Conservation (phyloP, 1,284 basidiomycete species). For the Irpex sp. region DNA sequence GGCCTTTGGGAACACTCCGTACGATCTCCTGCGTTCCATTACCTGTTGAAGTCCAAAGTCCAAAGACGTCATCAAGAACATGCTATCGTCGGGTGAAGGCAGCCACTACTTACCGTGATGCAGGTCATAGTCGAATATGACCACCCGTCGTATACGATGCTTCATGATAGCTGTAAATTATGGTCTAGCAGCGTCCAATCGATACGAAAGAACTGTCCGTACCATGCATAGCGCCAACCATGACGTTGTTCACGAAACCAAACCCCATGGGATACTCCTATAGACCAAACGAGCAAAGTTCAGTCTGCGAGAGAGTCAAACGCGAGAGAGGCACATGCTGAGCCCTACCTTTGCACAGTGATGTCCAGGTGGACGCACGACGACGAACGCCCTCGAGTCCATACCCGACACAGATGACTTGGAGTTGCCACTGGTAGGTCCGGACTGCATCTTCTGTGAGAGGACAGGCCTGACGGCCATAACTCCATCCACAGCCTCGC, state of each 20-base stretch:
- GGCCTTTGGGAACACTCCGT: conserved; percentile 91
- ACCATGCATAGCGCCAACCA: conserved; percentile 90
- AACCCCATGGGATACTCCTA: conserved; percentile 81
- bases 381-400: conserved; percentile 68
- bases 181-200: background rate
- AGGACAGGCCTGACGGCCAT: conserved; percentile 18
- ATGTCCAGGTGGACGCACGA: conserved; percentile 86
- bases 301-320: background rate
- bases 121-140: conserved; percentile 92
- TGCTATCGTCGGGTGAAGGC: background rate
- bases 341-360: conserved; percentile 70
- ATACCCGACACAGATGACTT: background rate
- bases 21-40: conserved; percentile 92
- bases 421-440: background rate
- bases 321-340: no score
- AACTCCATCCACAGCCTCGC: conserved; percentile 78
- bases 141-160: conserved; percentile 79
- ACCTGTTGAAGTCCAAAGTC: conserved; percentile 38
- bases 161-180: conserved; percentile 54
- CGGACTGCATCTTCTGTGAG: background rate
- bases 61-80: background rate
- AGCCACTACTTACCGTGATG: conserved; percentile 67
- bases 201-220: conserved; percentile 11
- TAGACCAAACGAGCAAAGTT: background rate
- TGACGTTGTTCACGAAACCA: conserved; percentile 94